phyloP scores from a whole-genome alignment of 163 green algal genomes.

The Chlorella variabilis region DNA sequence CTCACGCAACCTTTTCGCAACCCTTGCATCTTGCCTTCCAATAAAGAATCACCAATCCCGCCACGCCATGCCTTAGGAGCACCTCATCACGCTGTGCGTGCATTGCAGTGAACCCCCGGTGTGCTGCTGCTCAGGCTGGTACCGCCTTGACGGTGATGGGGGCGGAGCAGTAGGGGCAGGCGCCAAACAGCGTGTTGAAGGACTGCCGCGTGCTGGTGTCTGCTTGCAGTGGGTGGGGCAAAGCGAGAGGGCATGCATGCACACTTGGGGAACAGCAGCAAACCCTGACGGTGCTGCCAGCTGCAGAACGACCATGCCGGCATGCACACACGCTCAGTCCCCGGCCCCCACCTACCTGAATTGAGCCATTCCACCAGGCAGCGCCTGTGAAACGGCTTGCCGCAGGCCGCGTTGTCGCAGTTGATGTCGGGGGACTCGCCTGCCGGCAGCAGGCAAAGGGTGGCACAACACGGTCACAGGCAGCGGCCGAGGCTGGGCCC shows the following conservation, averaged over 20 bases:
- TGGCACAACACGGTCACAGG: neutral
- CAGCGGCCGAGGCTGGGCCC: too few species aligned
- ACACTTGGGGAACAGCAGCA: neutral
- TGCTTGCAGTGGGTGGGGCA: neutral
- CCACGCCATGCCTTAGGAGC: too few species aligned
- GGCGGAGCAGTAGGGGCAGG: conserved; percentile 57
- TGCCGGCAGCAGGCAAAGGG: conserved; percentile 13
- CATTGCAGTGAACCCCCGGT: too few species aligned
- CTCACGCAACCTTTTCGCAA: too few species aligned
- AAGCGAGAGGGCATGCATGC: neutral
- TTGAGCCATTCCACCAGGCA: conserved; percentile 62
- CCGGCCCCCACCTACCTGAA: neutral
- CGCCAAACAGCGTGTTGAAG: conserved; percentile 63
- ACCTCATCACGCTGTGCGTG: too few species aligned
- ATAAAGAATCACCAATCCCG: too few species aligned
- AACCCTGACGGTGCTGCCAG: too few species aligned
- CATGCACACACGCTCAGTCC: neutral
- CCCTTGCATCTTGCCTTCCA: too few species aligned
- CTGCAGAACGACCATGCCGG: neutral
- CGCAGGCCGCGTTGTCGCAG: conserved; percentile 48
- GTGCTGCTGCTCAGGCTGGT: too few species aligned
- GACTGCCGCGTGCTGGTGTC: conserved; percentile 44
- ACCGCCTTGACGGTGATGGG: conserved; percentile 43
- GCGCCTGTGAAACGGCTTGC: conserved; percentile 49
- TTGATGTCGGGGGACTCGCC: conserved; percentile 49